Conservation (phyloP, 768 basidiomycete species). For the Termitomyces eurrhizus region DNA sequence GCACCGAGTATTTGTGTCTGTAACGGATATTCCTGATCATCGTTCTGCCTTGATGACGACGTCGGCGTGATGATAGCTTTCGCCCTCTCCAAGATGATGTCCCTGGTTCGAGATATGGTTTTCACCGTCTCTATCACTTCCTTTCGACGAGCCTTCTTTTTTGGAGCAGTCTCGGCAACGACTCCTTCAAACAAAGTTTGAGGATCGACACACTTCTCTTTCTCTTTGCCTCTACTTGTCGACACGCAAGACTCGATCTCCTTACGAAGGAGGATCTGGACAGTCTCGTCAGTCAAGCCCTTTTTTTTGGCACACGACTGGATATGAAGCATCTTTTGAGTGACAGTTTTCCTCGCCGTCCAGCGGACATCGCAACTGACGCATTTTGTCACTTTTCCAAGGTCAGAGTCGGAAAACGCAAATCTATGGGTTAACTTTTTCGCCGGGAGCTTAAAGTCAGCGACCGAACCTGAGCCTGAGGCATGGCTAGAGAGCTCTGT, state of each 20-base stretch:
- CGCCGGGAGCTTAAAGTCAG: conserved; percentile 9
- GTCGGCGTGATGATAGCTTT: conserved; percentile 25
- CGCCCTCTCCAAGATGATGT: conserved; percentile 35
- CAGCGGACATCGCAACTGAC: conserved; percentile 62
- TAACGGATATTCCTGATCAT: conserved; percentile 5
- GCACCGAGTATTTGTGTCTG: conserved; percentile 15
- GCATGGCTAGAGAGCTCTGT: conserved; percentile 11
- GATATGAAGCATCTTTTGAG: conserved; percentile 67
- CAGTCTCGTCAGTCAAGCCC: conserved; percentile 48
- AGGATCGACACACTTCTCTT: conserved; percentile 17
- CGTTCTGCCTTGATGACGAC: conserved; percentile 8
- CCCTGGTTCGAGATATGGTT: conserved; percentile 43
- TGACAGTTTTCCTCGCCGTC: conserved; percentile 63
- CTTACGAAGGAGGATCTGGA: conserved; percentile 47
- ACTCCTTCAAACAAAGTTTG: conserved; percentile 53
- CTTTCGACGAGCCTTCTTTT: conserved; percentile 38
- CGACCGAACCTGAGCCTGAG: conserved; percentile 8
- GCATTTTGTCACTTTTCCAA: conserved; percentile 51
- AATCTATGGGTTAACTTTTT: conserved; percentile 19
- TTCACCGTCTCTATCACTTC: conserved; percentile 40
- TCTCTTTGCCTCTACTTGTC: conserved; percentile 20
- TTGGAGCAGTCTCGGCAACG: conserved; percentile 41
- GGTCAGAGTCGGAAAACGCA: conserved; percentile 39
- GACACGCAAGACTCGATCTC: conserved; percentile 31
- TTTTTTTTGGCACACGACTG: conserved; percentile 64